Evolutionary conservation across 148 eudicot species (phyloP).

Genomic region (Cornus florida): DNA sequence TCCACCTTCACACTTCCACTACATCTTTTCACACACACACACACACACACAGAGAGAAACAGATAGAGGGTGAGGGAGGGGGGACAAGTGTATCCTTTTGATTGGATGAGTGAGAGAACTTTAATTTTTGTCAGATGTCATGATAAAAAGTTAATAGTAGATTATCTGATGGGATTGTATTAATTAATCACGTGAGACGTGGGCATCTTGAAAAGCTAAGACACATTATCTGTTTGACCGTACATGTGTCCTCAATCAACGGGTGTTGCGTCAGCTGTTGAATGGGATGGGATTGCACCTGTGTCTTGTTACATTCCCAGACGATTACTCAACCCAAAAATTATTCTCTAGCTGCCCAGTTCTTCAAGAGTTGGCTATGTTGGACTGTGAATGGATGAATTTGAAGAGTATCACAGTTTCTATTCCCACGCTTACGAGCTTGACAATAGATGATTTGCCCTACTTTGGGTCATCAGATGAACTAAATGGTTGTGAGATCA

Average conservation of each 20-base stretch:
- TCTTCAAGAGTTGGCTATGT: slow-evolving; percentile 45
- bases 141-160: background rate
- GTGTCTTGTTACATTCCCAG: slow-evolving; percentile 36
- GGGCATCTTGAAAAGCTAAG: slow-evolving; percentile 12
- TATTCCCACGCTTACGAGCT: slow-evolving; percentile 37
- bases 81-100: background rate
- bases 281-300: slow-evolving; percentile 22
- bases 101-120: slow-evolving; percentile 4
- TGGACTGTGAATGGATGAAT: slow-evolving; percentile 50
- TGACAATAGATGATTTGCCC: slow-evolving; percentile 44
- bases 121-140: slow-evolving; percentile 9
- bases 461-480: slow-evolving; percentile 33
- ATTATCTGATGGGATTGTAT: slow-evolving; percentile 8
- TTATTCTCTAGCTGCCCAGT: slow-evolving; percentile 40
- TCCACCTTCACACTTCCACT: slow-evolving; percentile 30
- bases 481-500: slow-evolving; percentile 37
- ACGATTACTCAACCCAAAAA: slow-evolving; percentile 35
- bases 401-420: slow-evolving; percentile 33
- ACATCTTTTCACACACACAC: too few relatives aligned
- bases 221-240: slow-evolving; percentile 2
- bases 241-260: slow-evolving; percentile 25
- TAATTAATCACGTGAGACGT: slow-evolving; percentile 27
- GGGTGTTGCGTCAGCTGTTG: slow-evolving; percentile 6
- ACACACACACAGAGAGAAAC: too few relatives aligned
- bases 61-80: too few relatives aligned